Conservation (phyloP, 2,329 filamentous ascomycete species). For the Ophiostoma triangulosporum region DNA sequence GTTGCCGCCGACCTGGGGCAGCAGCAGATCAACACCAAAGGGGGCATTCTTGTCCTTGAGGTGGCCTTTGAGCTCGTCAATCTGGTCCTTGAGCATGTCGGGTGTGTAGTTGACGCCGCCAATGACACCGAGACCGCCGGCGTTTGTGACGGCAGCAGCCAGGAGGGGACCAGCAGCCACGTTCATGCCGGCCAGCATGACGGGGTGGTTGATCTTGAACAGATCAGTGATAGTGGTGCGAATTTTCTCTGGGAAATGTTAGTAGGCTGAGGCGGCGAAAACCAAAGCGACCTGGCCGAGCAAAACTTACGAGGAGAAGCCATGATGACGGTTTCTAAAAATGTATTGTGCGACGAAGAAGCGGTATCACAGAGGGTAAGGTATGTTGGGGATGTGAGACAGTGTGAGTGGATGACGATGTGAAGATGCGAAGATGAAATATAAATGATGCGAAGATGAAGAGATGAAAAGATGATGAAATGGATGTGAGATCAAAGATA, state of each 20-base stretch:
- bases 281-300: not conserved
- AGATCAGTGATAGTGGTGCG: conserved; percentile 89
- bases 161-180: conserved; percentile 93
- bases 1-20: conserved; percentile 87
- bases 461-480: not conserved
- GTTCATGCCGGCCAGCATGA: conserved; percentile 97
- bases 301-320: conserved; percentile 61
- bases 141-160: conserved; percentile 92
- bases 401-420: too few relatives aligned
- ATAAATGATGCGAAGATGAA: too few relatives aligned
- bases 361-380: not conserved
- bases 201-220: conserved; percentile 92
- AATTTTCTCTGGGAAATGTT: conserved; percentile 53
- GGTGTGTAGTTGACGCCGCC: conserved; percentile 93
- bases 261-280: too few relatives aligned
- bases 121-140: conserved; percentile 90
- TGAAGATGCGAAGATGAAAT: too few relatives aligned
- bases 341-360: not conserved
- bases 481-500: not conserved
- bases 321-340: conserved; percentile 37
- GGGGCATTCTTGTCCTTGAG: conserved; percentile 83
- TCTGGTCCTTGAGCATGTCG: conserved; percentile 91
- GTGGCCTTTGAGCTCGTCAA: conserved; percentile 83
- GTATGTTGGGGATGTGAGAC: too few relatives aligned
- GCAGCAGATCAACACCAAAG: conserved; percentile 85